Percentiles rank a stretch among this genome's conserved stretches.
These are phyloP conservation scores for Thozetella sp. DNA, from an alignment of 495 filamentous ascomycete genomes.

Conservation along the genomic window DNA sequence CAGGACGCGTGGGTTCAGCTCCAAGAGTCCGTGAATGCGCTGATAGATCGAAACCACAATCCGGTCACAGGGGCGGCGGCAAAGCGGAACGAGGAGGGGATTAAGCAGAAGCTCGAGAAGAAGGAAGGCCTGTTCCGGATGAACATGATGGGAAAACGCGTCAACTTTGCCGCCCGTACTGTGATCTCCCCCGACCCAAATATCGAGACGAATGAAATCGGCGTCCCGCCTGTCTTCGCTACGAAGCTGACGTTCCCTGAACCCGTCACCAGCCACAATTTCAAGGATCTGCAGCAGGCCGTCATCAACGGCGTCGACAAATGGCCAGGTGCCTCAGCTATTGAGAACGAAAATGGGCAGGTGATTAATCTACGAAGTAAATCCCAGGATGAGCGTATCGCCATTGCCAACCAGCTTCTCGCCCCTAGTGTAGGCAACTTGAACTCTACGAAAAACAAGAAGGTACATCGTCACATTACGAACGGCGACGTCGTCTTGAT, in stretches of 20 bases:
- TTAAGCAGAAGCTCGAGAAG: conserved; percentile 98
- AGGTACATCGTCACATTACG: conserved; percentile 92
- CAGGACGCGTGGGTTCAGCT: conserved; percentile 71
- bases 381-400: conserved; percentile 78
- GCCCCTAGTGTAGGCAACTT: conserved; percentile 79
- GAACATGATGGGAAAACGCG: conserved; percentile 99
- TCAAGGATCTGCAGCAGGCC: conserved; percentile 91
- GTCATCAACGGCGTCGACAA: conserved; percentile 92
- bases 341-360: conserved; percentile 94
- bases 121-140: conserved; percentile 98
- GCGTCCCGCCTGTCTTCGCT: conserved; percentile 95
- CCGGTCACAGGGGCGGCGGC: conserved; percentile 74
- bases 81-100: conserved; percentile 74
- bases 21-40: conserved; percentile 86
- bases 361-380: conserved; percentile 87
- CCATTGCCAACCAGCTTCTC: conserved; percentile 88
- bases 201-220: conserved; percentile 98
- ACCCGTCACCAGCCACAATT: conserved; percentile 96
- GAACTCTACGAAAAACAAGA: conserved; percentile 85
- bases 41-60: conserved; percentile 87
- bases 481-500: conserved; percentile 97
- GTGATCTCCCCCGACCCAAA: conserved; percentile 99
- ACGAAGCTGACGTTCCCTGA: conserved; percentile 96
- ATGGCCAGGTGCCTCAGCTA: conserved; percentile 91
- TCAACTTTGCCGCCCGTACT: conserved; percentile 96